Evolutionary conservation across 345 rosid species (phyloP), one percentile per base, ranked within the genome.

Genomic region (Firmiana major): DNA sequence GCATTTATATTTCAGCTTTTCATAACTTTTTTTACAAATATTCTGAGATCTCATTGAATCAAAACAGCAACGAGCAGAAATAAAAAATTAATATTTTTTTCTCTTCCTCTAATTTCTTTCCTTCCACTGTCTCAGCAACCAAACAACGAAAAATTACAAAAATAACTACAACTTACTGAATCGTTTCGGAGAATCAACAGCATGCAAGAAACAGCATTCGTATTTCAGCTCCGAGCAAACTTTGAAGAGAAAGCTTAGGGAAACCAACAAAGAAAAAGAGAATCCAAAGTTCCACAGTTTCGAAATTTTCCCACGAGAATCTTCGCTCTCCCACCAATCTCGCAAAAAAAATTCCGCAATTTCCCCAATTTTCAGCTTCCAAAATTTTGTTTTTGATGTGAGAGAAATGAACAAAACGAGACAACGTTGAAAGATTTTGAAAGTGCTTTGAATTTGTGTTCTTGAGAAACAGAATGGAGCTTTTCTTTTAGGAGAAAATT

Each of bases 271-370:
- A 4, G 12, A 26, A 63, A 48, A 51, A 42, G 34, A 31, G 48
- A 62, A 75, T 63, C 60, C 58, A 46, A 64, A 28, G 45, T 9
- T 31, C 7, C 31, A 10, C 36, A 12, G 58, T 13, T 63, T 48
- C 45, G 24, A 74, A 59, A 62, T 74, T 74, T 45, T 22, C 12
- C 19, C 67, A 19, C 45, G 28, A 9, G 74, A 71, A 71, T 34
- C 60, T 51, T 71, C 59, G 21, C 26, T 28, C 40, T 49, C 59
- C 58, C 74, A 28, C 74, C 74, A 49, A 70, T 49, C 22, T 26
- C 15, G 73, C 62, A 11, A 51, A 13, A 49, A 13, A 16, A 48
- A 16, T 28, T 16, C 58, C 74, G 8, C 74, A 28, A 26, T 16
- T 70, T 70, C 28, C 74, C 4, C 6, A 13, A 13, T 70, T 70